Conservation (phyloP, 164 flowering plant genomes). For the grape (Vitis vinifera) region DNA sequence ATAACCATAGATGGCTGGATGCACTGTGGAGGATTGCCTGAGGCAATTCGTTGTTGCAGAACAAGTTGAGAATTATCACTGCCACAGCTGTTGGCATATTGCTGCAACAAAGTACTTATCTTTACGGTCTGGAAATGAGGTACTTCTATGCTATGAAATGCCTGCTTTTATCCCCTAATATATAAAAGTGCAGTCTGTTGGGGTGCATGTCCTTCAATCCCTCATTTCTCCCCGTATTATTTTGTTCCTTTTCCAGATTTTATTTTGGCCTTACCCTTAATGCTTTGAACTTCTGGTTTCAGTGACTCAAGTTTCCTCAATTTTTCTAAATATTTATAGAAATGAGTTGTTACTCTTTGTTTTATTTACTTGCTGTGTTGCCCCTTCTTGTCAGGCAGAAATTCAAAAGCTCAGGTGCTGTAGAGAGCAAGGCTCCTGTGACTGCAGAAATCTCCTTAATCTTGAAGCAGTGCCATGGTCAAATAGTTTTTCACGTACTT, state of each 20-base stretch:
- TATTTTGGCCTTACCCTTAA: not conserved
- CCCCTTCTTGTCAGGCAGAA: slow-evolving; percentile 42
- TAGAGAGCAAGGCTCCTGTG: slow-evolving; percentile 56
- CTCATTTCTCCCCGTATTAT: not conserved
- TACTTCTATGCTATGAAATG: slow-evolving; percentile 16
- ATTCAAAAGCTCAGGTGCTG: slow-evolving; percentile 52
- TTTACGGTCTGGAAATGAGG: slow-evolving; percentile 46
- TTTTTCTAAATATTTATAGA: not conserved
- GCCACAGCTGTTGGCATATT: slow-evolving; percentile 81
- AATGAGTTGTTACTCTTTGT: not conserved
- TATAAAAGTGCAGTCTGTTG: not conserved
- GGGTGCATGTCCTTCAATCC: not conserved
- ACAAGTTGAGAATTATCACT: slow-evolving; percentile 62
- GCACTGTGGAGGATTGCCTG: slow-evolving; percentile 72
- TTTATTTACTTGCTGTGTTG: not conserved
- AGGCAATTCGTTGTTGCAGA: slow-evolving; percentile 65
- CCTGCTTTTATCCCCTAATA: not conserved
- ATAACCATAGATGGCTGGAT: slow-evolving; percentile 49
- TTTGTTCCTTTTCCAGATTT: not conserved
- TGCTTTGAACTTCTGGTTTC: not conserved
- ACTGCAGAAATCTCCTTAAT: slow-evolving; percentile 47
- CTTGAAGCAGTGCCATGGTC: slow-evolving; percentile 61
- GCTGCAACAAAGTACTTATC: slow-evolving; percentile 70
- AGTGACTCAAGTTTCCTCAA: not conserved
- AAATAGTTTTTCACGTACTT: slow-evolving; percentile 49